These are phyloP conservation scores for Sparassis latifolia DNA, from an alignment of 1,284 basidiomycete genomes.

Conservation along the genomic window DNA sequence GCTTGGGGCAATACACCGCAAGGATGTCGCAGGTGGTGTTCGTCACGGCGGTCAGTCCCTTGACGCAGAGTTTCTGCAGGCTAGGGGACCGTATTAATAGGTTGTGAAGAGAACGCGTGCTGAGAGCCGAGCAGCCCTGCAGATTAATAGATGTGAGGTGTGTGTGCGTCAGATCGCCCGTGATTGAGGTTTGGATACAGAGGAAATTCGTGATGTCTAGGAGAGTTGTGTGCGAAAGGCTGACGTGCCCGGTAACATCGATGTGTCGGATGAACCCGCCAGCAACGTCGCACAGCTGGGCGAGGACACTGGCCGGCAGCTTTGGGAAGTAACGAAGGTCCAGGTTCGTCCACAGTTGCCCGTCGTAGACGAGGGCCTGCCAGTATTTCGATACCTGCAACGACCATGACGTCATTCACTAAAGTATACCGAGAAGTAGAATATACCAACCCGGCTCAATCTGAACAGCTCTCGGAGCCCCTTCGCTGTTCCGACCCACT, in stretches of 20 bases:
- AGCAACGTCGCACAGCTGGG: slow-evolving; percentile 43
- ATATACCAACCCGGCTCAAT: slow-evolving; percentile 58
- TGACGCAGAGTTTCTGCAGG: slow-evolving; percentile 57
- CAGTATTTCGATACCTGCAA: slow-evolving; percentile 77
- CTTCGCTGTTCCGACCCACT: slow-evolving; percentile 68
- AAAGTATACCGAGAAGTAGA: slow-evolving; percentile 13
- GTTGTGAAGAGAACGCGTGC: slow-evolving; percentile 59
- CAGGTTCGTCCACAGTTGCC: slow-evolving; percentile 75
- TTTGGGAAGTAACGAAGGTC: slow-evolving; percentile 56
- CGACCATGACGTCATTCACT: slow-evolving; percentile 12
- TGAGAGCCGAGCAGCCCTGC: slow-evolving; percentile 65
- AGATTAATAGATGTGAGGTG: slow-evolving; percentile 69
- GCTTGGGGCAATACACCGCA: slow-evolving; percentile 43
- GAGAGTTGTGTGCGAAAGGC: slow-evolving; percentile 44
- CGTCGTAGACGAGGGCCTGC: slow-evolving; percentile 77
- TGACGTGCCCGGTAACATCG: slow-evolving; percentile 60
- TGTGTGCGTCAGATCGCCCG: slow-evolving; percentile 40
- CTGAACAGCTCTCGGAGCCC: slow-evolving; percentile 75
- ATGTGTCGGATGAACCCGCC: slow-evolving; percentile 65
- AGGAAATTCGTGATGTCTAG: slow-evolving; percentile 47
- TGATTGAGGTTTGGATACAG: slow-evolving; percentile 33
- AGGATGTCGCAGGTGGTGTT: slow-evolving; percentile 70
- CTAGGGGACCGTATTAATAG: slow-evolving; percentile 65
- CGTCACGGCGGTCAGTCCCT: slow-evolving; percentile 62
- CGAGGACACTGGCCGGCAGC: slow-evolving; percentile 43